Base-by-base conservation (phyloP, 2,329 filamentous ascomycete species). In the Arthroderma uncinatum region DNA sequence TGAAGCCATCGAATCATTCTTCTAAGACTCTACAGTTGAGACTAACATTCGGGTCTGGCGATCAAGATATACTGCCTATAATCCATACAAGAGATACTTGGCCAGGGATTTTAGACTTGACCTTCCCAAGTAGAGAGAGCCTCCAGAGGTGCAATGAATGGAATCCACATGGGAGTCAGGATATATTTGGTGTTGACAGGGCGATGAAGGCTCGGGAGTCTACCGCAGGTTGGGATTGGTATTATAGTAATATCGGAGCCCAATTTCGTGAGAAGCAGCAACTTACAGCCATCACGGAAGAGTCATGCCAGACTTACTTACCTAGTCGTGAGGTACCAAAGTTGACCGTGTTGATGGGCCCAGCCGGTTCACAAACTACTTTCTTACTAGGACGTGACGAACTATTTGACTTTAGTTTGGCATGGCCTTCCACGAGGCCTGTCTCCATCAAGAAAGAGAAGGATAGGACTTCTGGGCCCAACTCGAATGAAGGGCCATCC, bases 171-270 rank as follows among this genome's bases (percentile, higher is more conserved):
- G 71, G 59, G 58, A 78, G 67, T 63, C 72, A 62, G 57, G 68
- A 60, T 50, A 75, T 73, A 10, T 74, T 75, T 63, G 78, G 74
- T 16, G 67, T 74, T 58, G 65, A 70, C 2, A 67, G 71, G 19
- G 72, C 71, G 39, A 68, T 71, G 25, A 60, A 74, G 39, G 65
- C 72, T 54, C 70, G 66, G 39, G 79, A 82, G 61, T 67, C 70
- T n/a, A 73, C 70, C 1, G 62, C 65, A 6, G 72, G 73, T 16
- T 80, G 77, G 75, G 70, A 75, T 50, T 83, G 81, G 81, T 83
- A 80, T 62, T 71, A 74, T 54, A 64, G 71, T 8, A 69, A 70
- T 21, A 71, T 75, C 25, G 71, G 71, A 42, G 64, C 68, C 10
- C 60, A 54, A 1, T 80, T 82, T 57, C 62, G 64, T 5, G 64